Conservation (phyloP, 805 yeast species). For the Yarrowia alimentaria region DNA sequence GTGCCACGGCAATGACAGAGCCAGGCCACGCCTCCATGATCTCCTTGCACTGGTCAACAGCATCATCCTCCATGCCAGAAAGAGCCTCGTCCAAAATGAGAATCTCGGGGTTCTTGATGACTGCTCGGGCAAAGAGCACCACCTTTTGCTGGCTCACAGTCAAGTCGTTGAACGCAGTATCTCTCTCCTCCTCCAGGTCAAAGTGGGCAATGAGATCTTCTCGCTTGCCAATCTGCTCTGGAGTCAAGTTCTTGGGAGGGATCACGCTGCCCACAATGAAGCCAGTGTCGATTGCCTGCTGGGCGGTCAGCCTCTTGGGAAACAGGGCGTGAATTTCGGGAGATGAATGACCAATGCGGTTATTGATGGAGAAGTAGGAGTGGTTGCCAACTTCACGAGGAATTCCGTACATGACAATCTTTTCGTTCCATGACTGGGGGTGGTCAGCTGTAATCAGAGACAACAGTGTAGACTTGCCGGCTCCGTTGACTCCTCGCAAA, state of each 20-base stretch:
- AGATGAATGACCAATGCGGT: conserved; percentile 77
- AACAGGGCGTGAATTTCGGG: conserved; percentile 93
- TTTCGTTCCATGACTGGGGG: conserved; percentile 90
- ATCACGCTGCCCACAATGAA: conserved; percentile 62
- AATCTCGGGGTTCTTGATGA: conserved; percentile 73
- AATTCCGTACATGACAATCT: conserved; percentile 60
- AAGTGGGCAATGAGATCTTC: conserved; percentile 50
- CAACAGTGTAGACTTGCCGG: conserved; percentile 87
- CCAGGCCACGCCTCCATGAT: conserved; percentile 58
- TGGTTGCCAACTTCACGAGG: conserved; percentile 72
- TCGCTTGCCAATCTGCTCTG: conserved; percentile 43
- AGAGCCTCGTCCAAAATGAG: conserved; percentile 89
- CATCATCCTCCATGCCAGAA: conserved; percentile 77
- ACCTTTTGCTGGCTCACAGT: conserved; percentile 75
- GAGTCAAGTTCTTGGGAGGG: conserved; percentile 47
- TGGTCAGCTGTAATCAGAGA: conserved; percentile 89
- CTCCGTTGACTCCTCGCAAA: conserved; percentile 82
- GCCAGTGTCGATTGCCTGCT: conserved; percentile 69
- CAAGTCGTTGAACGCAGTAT: conserved; percentile 52
- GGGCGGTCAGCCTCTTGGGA: conserved; percentile 54
- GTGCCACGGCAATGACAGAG: conserved; percentile 78
- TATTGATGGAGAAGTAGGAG: conserved; percentile 75
- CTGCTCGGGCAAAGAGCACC: conserved; percentile 69
- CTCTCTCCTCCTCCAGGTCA: conserved; percentile 42
- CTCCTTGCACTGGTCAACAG: conserved; percentile 55